A percentile compares a stretch with the other conserved stretches of the same genome.
Evolutionary conservation across 139 green algal genomes (phyloP).

Genomic region (Coelastrella sp.): DNA sequence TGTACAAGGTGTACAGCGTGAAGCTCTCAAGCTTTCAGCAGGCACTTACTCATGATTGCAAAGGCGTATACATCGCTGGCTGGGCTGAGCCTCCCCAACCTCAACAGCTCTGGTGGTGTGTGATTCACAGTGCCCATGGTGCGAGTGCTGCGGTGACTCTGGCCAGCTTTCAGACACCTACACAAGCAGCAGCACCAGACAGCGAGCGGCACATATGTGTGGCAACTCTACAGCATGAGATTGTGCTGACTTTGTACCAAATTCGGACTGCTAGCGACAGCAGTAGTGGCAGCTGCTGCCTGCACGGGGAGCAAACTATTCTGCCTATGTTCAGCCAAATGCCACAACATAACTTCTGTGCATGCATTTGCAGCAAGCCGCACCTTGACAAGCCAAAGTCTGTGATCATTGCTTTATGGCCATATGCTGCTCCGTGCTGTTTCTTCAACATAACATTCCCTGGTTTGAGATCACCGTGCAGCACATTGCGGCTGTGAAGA

Average conservation of each 20-base stretch:
- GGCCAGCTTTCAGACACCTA: conserved; percentile 8
- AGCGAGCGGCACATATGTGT: not conserved
- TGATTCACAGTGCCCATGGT: conserved; percentile 28
- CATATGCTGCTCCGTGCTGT: conserved; percentile 14
- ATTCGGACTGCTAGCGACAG: not conserved
- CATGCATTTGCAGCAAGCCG: not conserved
- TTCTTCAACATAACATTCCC: conserved; percentile 40
- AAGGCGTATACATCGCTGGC: conserved; percentile 28
- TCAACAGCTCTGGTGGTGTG: conserved; percentile 31
- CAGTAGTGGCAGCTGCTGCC: too few species aligned
- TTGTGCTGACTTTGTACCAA: not conserved
- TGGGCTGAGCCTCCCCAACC: conserved; percentile 13
- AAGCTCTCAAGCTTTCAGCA: not conserved
- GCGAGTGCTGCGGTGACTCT: conserved; percentile 24
- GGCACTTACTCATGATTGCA: conserved; percentile 20
- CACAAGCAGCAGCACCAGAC: not conserved
- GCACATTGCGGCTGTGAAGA: conserved; percentile 30
- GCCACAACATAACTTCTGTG: too few species aligned
- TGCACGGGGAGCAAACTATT: too few species aligned
- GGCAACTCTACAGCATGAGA: not conserved
- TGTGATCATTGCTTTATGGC: conserved; percentile 52
- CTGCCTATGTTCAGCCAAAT: too few species aligned
- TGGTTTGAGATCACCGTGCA: conserved; percentile 43
- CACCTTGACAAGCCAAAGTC: conserved; percentile 30
- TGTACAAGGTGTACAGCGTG: too few species aligned